phyloP scores from a whole-genome alignment of 352 stramenopile species.

The Blastocystis sp. region DNA sequence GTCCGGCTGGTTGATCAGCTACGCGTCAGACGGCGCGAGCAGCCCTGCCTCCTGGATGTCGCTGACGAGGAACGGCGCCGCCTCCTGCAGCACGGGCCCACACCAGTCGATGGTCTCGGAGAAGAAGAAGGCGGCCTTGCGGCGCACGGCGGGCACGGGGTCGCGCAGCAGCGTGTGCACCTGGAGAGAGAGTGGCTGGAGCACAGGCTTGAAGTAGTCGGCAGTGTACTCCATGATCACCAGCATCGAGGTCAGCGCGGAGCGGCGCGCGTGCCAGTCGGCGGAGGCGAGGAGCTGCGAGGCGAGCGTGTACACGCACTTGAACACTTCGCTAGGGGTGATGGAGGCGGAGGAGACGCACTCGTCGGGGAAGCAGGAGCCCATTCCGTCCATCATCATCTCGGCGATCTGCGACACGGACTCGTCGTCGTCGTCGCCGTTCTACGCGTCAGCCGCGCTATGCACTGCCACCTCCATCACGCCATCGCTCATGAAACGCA shows the following conservation, averaged over 20 bases:
- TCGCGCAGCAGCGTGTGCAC: slow-evolving; percentile 10
- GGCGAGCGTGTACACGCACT: neutral
- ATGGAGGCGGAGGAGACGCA: neutral
- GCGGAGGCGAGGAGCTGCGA: slow-evolving; percentile 1
- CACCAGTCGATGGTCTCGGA: slow-evolving; percentile 46
- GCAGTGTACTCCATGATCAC: slow-evolving; percentile 70
- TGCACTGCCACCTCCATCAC: neutral
- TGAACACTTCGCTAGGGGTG: neutral
- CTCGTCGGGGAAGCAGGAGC: slow-evolving; percentile 14
- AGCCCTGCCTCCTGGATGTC: neutral
- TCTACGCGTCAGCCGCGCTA: neutral
- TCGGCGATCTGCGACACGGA: neutral
- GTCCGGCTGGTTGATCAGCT: neutral
- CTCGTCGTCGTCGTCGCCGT: slow-evolving; percentile 33
- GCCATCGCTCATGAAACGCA: neutral
- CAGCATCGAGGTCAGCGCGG: slow-evolving; percentile 34
- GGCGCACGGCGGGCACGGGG: slow-evolving; percentile 40
- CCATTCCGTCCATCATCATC: slow-evolving; percentile 52
- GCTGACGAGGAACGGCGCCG: slow-evolving; percentile 7
- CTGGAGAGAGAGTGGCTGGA: neutral
- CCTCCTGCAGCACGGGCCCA: slow-evolving; percentile 8
- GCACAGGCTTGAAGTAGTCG: slow-evolving; percentile 32
- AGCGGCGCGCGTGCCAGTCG: slow-evolving; percentile 19
- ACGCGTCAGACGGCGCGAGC: neutral
- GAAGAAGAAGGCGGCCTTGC: slow-evolving; percentile 64